These are phyloP conservation scores for Scedosporium aurantiacum DNA, from an alignment of 2,329 filamentous ascomycete species.

Conservation along the genomic window DNA sequence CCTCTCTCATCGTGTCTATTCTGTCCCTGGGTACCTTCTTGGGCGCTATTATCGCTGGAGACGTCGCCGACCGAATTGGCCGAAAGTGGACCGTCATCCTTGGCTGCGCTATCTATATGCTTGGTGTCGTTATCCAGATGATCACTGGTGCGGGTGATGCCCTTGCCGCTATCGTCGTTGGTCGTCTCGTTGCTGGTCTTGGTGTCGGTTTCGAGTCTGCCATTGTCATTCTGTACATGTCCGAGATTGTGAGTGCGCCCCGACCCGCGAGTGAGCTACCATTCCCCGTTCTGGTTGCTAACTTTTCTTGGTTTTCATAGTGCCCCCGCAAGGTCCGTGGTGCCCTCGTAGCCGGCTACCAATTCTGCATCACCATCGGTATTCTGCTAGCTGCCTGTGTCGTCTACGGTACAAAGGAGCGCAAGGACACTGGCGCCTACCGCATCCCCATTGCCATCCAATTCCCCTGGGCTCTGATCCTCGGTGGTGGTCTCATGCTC, in stretches of 20 bases:
- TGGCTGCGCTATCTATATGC: slow-evolving; percentile 59
- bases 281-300: slow-evolving; percentile 6
- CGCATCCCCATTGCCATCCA: slow-evolving; percentile 74
- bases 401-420: slow-evolving; percentile 58
- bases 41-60: slow-evolving; percentile 65
- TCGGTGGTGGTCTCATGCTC: slow-evolving; percentile 59
- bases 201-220: slow-evolving; percentile 75
- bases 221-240: slow-evolving; percentile 80
- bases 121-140: slow-evolving; percentile 60
- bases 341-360: slow-evolving; percentile 70
- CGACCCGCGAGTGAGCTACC: background rate
- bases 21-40: slow-evolving; percentile 72
- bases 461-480: slow-evolving; percentile 69
- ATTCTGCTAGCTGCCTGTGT: slow-evolving; percentile 64
- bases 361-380: slow-evolving; percentile 75
- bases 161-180: slow-evolving; percentile 55
- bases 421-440: slow-evolving; percentile 55
- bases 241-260: slow-evolving; percentile 50
- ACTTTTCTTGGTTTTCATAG: slow-evolving; percentile 16
- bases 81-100: slow-evolving; percentile 61
- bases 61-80: slow-evolving; percentile 64
- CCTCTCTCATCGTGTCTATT: slow-evolving; percentile 59
- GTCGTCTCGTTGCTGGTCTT: slow-evolving; percentile 64
- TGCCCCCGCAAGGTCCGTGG: slow-evolving; percentile 62
- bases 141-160: slow-evolving; percentile 31